Conservation (phyloP, 2,329 filamentous ascomycete genomes). For the Pseudopithomyces maydicus region DNA sequence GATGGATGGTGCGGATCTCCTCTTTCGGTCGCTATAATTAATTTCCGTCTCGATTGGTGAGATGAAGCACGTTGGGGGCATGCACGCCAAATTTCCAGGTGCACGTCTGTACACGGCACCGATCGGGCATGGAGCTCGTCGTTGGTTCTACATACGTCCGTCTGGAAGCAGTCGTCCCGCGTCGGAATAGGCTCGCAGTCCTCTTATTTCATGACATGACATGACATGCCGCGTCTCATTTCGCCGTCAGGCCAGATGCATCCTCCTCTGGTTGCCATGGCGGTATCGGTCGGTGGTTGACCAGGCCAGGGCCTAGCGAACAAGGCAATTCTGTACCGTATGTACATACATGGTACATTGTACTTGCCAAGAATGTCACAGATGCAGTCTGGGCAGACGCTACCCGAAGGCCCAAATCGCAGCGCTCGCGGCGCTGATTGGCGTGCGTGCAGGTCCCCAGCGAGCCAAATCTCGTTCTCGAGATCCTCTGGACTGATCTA, state of each 20-base stretch:
- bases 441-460: conserved; percentile 24
- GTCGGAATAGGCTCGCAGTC: conserved; percentile 11
- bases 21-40: background rate
- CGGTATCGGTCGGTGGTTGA: background rate
- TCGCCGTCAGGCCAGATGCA: background rate
- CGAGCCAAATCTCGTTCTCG: conserved; percentile 31
- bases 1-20: background rate
- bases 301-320: background rate
- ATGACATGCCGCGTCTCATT: conserved; percentile 1
- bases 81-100: conserved; percentile 7
- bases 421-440: conserved; percentile 21
- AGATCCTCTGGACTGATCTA: conserved; percentile 39
- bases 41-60: conserved; percentile 13
- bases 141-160: conserved; percentile 1
- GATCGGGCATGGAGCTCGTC: conserved; percentile 14
- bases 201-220: conserved; percentile 2
- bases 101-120: conserved; percentile 7
- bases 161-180: conserved; percentile 18
- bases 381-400: conserved; percentile 2
- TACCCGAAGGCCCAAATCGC: conserved; percentile 1
- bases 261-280: background rate
- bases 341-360: background rate
- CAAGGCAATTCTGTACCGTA: background rate
- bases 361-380: conserved; percentile 4
- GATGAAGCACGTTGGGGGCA: conserved; percentile 16